phyloP scores from a whole-genome alignment of 1,284 basidiomycete species.

The Sanghuangporus baumii region DNA sequence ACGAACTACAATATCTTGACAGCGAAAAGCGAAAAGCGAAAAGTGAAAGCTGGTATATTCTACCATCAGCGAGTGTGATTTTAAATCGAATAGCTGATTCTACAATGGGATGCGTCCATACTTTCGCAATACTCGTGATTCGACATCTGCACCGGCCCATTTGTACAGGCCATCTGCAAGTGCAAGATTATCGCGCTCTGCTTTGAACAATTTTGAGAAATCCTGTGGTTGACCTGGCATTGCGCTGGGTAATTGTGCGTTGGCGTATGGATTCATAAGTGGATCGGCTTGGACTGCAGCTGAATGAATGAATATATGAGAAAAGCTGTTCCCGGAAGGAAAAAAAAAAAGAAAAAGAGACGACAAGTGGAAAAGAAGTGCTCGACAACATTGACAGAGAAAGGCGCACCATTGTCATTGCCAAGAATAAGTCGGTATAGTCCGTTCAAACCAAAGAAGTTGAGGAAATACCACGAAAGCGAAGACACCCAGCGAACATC shows the following conservation, averaged over 20 bases:
- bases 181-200: conserved; percentile 90
- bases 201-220: conserved; percentile 84
- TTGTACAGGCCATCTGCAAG: conserved; percentile 81
- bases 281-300: conserved; percentile 75
- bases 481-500: conserved; percentile 99
- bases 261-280: conserved; percentile 67
- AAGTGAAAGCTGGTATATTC: background rate
- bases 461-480: conserved; percentile 98
- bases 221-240: conserved; percentile 69
- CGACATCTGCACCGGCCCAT: conserved; percentile 79
- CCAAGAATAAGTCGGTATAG: conserved; percentile 93
- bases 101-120: conserved; percentile 50
- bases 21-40: too few species aligned
- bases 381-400: background rate
- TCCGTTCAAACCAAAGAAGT: conserved; percentile 96
- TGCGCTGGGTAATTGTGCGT: conserved; percentile 39
- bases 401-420: conserved; percentile 75
- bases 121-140: conserved; percentile 68
- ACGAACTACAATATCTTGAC: too few species aligned
- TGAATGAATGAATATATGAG: conserved; percentile 38
- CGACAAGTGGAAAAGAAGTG: background rate
- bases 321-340: background rate
- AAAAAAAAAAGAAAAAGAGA: background rate
- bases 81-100: background rate
- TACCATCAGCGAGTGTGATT: background rate